Evolutionary conservation across 192 early-diverging fungal species (phyloP).

Genomic region (Coemansia sp.): DNA sequence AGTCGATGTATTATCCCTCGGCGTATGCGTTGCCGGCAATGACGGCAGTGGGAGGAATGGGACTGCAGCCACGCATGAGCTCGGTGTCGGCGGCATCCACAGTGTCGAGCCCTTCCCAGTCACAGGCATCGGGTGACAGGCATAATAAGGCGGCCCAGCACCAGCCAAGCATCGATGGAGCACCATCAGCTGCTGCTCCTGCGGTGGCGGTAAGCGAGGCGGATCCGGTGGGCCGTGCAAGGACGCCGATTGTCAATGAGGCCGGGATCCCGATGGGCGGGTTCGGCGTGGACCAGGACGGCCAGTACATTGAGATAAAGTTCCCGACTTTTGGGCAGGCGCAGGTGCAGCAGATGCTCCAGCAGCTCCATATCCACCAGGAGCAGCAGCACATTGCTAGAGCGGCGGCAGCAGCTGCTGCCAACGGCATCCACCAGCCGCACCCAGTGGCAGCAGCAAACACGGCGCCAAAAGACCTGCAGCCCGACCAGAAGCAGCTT

Average conservation of each 20-base stretch:
- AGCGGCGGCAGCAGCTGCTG: background rate
- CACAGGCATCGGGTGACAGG: slow-evolving; percentile 7
- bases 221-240: slow-evolving; percentile 7
- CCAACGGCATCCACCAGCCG: slow-evolving; percentile 10
- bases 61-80: slow-evolving; percentile 30
- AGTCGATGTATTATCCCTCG: slow-evolving; percentile 38
- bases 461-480: background rate
- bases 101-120: slow-evolving; percentile 1
- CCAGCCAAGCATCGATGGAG: no score
- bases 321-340: slow-evolving; percentile 53
- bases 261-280: slow-evolving; percentile 36
- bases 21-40: slow-evolving; percentile 37
- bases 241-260: slow-evolving; percentile 39
- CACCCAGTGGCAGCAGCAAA: slow-evolving; percentile 14
- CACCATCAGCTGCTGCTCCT: no score
- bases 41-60: background rate
- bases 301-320: slow-evolving; percentile 56
- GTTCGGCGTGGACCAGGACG: slow-evolving; percentile 44
- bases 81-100: slow-evolving; percentile 18
- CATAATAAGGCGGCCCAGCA: slow-evolving; percentile 5
- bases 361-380: slow-evolving; percentile 46
- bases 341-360: slow-evolving; percentile 55
- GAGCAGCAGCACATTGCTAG: background rate
- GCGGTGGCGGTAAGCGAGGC: slow-evolving; percentile 1
- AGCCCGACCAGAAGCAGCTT: slow-evolving; percentile 12